Percentiles rank a stretch among this genome's conserved stretches.
These are phyloP conservation scores for Gloeopeniophorella convolvens DNA, from an alignment of 768 basidiomycete genomes.

Conservation along the genomic window DNA sequence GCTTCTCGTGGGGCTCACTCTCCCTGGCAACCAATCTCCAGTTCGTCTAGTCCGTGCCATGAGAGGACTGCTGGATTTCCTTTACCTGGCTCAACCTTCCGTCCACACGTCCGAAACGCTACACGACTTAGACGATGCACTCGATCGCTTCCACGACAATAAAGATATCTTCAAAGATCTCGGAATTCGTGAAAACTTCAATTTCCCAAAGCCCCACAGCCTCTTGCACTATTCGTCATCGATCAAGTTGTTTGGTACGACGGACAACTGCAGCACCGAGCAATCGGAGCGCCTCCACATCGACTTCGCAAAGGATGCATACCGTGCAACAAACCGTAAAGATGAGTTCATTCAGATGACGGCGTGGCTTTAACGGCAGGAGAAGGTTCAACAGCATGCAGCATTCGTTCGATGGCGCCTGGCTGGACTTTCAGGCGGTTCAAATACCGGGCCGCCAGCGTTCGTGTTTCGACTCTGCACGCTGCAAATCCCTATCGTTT, in stretches of 20 bases:
- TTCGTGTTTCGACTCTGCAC: too few relatives aligned
- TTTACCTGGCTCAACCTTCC: neutral
- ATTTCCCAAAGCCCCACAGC: neutral
- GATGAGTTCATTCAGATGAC: neutral
- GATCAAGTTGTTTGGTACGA: neutral
- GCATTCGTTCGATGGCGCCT: neutral
- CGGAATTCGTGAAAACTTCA: neutral
- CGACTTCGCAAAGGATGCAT: neutral
- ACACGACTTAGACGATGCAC: neutral
- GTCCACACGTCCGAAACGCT: neutral
- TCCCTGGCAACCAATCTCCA: neutral
- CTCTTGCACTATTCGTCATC: neutral
- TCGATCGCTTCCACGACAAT: neutral
- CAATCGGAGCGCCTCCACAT: slow-evolving; percentile 4
- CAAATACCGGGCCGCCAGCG: too few relatives aligned
- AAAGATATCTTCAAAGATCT: neutral
- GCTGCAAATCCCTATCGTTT: too few relatives aligned
- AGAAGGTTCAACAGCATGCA: neutral
- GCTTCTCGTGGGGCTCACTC: neutral
- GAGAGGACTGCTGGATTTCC: neutral
- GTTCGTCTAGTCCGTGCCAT: neutral
- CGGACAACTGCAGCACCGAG: slow-evolving; percentile 1
- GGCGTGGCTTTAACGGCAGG: neutral
- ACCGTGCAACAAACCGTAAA: neutral
- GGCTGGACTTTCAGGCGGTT: too few relatives aligned